Base-by-base conservation (phyloP, 192 early-diverging fungal genomes). In the Umbelopsis ramanniana region DNA sequence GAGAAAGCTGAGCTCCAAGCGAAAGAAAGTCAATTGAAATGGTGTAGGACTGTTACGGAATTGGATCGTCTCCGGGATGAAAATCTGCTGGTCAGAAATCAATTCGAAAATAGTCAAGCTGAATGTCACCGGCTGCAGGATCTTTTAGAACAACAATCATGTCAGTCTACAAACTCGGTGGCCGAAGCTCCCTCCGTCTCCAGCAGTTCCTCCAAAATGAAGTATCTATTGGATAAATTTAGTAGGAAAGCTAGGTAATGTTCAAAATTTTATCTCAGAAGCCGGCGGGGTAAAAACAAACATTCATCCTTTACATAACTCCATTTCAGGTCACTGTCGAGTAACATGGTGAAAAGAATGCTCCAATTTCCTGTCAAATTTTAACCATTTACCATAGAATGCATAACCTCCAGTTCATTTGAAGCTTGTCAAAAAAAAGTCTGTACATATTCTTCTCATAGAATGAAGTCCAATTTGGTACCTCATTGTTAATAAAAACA, bases 1-100 rank as follows among this genome's bases (percentile, higher is more conserved):
- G 57, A 63, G 33, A 29, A 17, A 37, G 57, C 57, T 35, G 57
- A 63, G 17, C 11, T 37, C 14, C 26, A 37, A 63, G 57, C 57
- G 0, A 38, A 63, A 35, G 57, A 33, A 1, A 63, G 17, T n/a
- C 11, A 29, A 33, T 29, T 33, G 57, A 63, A 37, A 35, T 63
- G 57, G 57, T 33, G 57, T 35, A 63, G 29, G 5, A 29, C 57
- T 19, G 33, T 63, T 6, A 35, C 15, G 15, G 57, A 63, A n/a
- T 8, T 63, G 57, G 57, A 63, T 37, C 57, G 57, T 63, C 57
- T 63, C 7, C 26, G 57, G 26, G 57, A 63, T 63, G 57, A 63
- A 37, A 63, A 63, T 35, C 57, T 63, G 57, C 57, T 63, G 33
- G 57, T 63, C 57, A 63, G 57, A 35, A 35, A 63, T 6, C 57